phyloP scores from a whole-genome alignment of 768 basidiomycete species.

The Leucocoprinus sp. region DNA sequence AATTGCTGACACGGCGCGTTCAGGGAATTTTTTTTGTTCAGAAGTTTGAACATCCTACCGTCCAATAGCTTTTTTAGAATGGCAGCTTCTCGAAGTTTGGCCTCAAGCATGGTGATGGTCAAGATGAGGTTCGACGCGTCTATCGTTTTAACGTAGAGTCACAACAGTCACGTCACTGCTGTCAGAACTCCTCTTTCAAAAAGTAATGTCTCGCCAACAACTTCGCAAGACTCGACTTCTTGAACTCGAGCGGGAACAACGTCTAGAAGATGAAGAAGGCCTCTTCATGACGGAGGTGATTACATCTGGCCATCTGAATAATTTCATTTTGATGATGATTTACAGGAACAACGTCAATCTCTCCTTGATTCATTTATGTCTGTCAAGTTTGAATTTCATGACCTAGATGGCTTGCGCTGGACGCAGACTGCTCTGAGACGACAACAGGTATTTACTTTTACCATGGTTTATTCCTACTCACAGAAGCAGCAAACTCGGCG shows the following conservation, averaged over 20 bases:
- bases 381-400: slow-evolving; percentile 55
- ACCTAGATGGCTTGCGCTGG: slow-evolving; percentile 54
- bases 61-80: slow-evolving; percentile 91
- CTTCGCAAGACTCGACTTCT: slow-evolving; percentile 37
- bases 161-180: slow-evolving; percentile 8
- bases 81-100: slow-evolving; percentile 79
- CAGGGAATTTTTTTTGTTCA: background rate
- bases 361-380: slow-evolving; percentile 38
- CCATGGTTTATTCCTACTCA: background rate
- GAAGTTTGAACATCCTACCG: slow-evolving; percentile 45
- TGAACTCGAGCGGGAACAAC: slow-evolving; percentile 46
- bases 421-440: slow-evolving; percentile 26
- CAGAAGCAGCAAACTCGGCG: background rate
- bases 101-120: slow-evolving; percentile 68
- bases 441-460: slow-evolving; percentile 16
- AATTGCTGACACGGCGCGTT: slow-evolving; percentile 56
- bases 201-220: slow-evolving; percentile 30
- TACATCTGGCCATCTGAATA: background rate
- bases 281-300: slow-evolving; percentile 50
- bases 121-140: slow-evolving; percentile 6
- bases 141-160: background rate
- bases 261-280: slow-evolving; percentile 45
- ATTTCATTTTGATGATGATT: slow-evolving; percentile 1
- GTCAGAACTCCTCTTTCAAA: background rate
- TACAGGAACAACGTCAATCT: slow-evolving; percentile 32